Evolutionary conservation across 306 rosid species (phyloP), one percentile per base, ranked within the genome.

Genomic region (Rosa persica): DNA sequence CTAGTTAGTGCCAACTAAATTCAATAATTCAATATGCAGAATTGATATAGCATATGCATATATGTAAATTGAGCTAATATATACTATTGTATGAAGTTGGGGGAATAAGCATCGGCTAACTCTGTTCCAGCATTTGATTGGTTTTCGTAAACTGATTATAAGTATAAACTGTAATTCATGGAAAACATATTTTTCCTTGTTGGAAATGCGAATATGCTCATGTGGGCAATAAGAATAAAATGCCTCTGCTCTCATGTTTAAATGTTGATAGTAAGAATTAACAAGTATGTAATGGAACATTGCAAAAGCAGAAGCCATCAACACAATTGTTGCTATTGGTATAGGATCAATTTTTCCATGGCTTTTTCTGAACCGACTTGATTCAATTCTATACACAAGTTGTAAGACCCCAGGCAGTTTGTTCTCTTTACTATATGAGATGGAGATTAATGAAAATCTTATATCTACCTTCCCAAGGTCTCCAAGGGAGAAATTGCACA

Each of bases 401-500:
- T 61, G 6, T 25, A 1, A 58, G 3, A 58, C 6, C 23, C 36
- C 65, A 25, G 36, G 36, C 67, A 25, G 64, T 27, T 23, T 27
- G 67, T 60, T 25, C 67, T 12, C 19, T 12, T 61, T 27, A 30
- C 38, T 27, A 61, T 61, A 27, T 12, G 42, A 64, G 69, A 64
- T 3, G 34, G 69, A 27, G 30, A 34, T 51, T 36, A 9, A 7
- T 6, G 17, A 44, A 30, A 20, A 4, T 38, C 22, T 39, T 54
- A 5, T 12, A 80, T 61, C 78, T 85, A 94, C 96, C 97, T 94
- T 94, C 98, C 93, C 97, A 94, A 51, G 96, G 89, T 90, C 85
- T 88, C 98, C 98, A 94, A 79, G 98, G 94, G 92, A 94, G 98
- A 82, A 94, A 94, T 75, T 94, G 93, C 51, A 86, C 93, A 5